Percentiles rank a stretch among this genome's conserved stretches.
These are phyloP conservation scores for Neonectria faginata DNA, from an alignment of 2,329 filamentous ascomycete species.

Conservation along the genomic window DNA sequence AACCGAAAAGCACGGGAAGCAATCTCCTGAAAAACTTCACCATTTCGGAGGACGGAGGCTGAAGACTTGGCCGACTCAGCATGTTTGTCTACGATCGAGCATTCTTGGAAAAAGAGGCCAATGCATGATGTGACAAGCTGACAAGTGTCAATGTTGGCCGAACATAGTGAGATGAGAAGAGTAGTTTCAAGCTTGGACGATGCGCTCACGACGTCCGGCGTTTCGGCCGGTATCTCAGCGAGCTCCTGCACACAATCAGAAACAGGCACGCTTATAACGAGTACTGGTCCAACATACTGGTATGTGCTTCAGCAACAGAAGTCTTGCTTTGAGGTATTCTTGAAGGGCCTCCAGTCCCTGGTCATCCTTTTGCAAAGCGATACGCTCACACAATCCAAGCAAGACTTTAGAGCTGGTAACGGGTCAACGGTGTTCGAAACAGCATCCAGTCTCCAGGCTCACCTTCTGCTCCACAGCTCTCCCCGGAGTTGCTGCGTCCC, in stretches of 20 bases:
- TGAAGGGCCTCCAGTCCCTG: conserved; percentile 61
- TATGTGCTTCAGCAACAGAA: conserved; percentile 64
- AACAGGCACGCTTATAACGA: not conserved
- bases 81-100: conserved; percentile 63
- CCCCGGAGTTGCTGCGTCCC: conserved; percentile 46
- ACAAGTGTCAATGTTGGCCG: conserved; percentile 73
- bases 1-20: conserved; percentile 73
- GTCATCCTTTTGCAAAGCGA: conserved; percentile 58
- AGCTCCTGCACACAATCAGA: conserved; percentile 59
- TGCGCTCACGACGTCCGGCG: conserved; percentile 65
- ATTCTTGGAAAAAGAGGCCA: conserved; percentile 71
- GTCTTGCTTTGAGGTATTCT: conserved; percentile 67
- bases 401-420: conserved; percentile 52
- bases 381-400: conserved; percentile 62
- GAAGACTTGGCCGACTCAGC: conserved; percentile 63
- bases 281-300: conserved; percentile 53
- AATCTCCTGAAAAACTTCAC: conserved; percentile 70
- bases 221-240: conserved; percentile 64
- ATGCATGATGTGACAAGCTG: conserved; percentile 73
- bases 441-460: conserved; percentile 33
- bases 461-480: conserved; percentile 67
- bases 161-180: conserved; percentile 73
- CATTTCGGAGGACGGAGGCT: conserved; percentile 68
- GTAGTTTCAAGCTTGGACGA: conserved; percentile 70
- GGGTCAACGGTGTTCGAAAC: conserved; percentile 15